Evolutionary conservation across 2,329 filamentous ascomycete genomes (phyloP), one percentile per base, ranked within the genome.

Genomic region (Clonostachys rhizophaga): DNA sequence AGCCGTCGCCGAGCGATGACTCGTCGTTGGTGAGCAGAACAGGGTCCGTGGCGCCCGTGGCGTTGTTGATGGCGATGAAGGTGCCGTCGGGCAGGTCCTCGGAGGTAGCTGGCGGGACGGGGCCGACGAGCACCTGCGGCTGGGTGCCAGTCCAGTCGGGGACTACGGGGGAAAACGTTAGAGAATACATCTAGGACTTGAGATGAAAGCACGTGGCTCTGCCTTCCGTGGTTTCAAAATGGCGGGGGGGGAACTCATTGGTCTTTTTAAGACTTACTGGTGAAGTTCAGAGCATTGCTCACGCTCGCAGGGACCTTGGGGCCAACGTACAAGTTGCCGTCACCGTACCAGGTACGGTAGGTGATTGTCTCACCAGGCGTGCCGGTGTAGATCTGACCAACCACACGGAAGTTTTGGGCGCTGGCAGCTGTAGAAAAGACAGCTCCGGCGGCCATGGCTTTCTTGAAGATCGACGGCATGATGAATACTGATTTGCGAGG

Each of bases 281-380:
- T 47, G 24, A 44, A 47, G 42, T 47, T 47, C 34, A 47, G 11
- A 9, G 45, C 34, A 41, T 43, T 49, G 17, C 33, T 5, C 6
- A 49, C 34, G 33, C 34, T 40, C 12, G 9, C 34, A 20, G 48
- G 44, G 14, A 47, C 34, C 13, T 35, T 5, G 6, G 33, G 10
- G n/a, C 48, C 48, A 7, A 49, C 36, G 33, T 47, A 49, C 34
- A 49, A 11, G 44, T 49, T 40, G 14, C 48, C 48, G 30, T 49
- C 48, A 17, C 40, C 48, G 40, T 49, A 49, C 40, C 42, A 49
- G 8, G 44, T 44, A 8, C 45, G 44, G 20, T 17, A 18, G 14
- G 14, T 39, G 24, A 30, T 30, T 30, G 24, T 30, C 17, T 40
- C 17, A 17, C 43, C 44, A 24, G 46, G 46, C 10, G 30, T 34